A percentile compares a stretch with the other conserved stretches of the same genome.
These are phyloP conservation scores for Puya raimondii DNA, from an alignment of 176 grass and related monocot genomes.

Conservation along the genomic window DNA sequence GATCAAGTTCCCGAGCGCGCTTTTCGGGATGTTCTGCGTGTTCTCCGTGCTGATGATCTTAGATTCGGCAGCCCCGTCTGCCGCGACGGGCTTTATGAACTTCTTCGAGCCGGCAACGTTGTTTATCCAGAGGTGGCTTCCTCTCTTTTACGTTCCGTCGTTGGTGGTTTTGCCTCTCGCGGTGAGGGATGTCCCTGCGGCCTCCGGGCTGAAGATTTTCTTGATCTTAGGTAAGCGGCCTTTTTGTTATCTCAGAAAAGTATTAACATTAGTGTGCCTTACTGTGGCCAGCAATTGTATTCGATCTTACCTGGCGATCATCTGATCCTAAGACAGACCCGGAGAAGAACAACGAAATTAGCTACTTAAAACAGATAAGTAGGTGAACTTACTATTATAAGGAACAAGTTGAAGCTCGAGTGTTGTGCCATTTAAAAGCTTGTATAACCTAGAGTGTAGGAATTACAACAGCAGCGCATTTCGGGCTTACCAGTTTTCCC, in stretches of 20 bases:
- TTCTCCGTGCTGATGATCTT: slow-evolving; percentile 62
- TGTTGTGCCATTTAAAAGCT: too few relatives aligned
- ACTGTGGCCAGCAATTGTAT: not conserved
- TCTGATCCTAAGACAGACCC: too few relatives aligned
- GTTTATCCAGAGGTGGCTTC: slow-evolving; percentile 91
- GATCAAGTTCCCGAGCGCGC: slow-evolving; percentile 83
- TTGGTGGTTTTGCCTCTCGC: slow-evolving; percentile 79
- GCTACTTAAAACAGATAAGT: not conserved
- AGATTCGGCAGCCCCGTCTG: slow-evolving; percentile 41
- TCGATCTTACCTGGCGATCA: too few relatives aligned
- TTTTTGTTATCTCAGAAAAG: not conserved
- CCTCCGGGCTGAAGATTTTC: slow-evolving; percentile 74
- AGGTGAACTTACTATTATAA: too few relatives aligned
- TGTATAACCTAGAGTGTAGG: too few relatives aligned
- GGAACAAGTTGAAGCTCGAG: too few relatives aligned
- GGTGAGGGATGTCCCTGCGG: slow-evolving; percentile 54
- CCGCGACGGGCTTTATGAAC: slow-evolving; percentile 43
- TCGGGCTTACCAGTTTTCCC: too few relatives aligned
- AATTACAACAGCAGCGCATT: too few relatives aligned
- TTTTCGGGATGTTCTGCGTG: slow-evolving; percentile 86
- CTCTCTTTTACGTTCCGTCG: slow-evolving; percentile 80
- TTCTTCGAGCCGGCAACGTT: slow-evolving; percentile 75
- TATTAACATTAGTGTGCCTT: not conserved
- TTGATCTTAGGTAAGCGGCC: slow-evolving; percentile 47
- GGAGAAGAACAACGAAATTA: not conserved